Evolutionary conservation across 2,329 filamentous ascomycete genomes (phyloP), one percentile per base, ranked within the genome.

Genomic region (Fusarium anguioides): DNA sequence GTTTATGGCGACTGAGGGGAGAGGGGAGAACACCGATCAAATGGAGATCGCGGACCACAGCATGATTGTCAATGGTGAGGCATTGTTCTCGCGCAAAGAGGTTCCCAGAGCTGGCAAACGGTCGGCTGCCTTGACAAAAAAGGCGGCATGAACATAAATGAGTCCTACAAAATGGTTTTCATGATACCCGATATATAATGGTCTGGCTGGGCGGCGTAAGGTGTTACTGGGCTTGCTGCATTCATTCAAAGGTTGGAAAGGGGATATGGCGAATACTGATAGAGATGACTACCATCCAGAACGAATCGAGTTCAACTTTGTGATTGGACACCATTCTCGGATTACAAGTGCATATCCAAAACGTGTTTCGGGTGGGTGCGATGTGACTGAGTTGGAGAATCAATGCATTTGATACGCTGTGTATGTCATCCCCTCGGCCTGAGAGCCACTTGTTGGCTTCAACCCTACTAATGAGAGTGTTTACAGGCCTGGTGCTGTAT

Each of bases 11-110:
- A 67, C 64, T 60, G 71, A 77, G 53, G 58, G 70, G 36, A 70
- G 70, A 35, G 71, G 75, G 50, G 70, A 78, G 54, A 62, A 76
- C 29, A 75, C 76, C 15, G 79, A 79, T 26, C 75, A 80, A 39
- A 75, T 80, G 18, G 86, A 89, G 66, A 86, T 85, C 69, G 85
- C 86, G 4, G 87, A 90, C 59, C 83, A 87, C 68, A 89, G 86
- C 72, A 88, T 89, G 80, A 87, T 90, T 74, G 87, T 90, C 31
- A 88, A 90, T 64, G 82, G 85, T 4, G 84, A 87, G 24, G 80
- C 79, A 50, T 75, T 77, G 11, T 86, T 84, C 61, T 79, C 83
- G 40, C 83, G 87, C 37, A 85, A 85, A 64, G 85, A 87, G 62
- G 74, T 86, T 11, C 81, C 83, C 5, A 81, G 84, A 27, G 71